These are phyloP conservation scores for Brasenia schreberi DNA, from an alignment of 164 flowering plant genomes.

Conservation along the genomic window DNA sequence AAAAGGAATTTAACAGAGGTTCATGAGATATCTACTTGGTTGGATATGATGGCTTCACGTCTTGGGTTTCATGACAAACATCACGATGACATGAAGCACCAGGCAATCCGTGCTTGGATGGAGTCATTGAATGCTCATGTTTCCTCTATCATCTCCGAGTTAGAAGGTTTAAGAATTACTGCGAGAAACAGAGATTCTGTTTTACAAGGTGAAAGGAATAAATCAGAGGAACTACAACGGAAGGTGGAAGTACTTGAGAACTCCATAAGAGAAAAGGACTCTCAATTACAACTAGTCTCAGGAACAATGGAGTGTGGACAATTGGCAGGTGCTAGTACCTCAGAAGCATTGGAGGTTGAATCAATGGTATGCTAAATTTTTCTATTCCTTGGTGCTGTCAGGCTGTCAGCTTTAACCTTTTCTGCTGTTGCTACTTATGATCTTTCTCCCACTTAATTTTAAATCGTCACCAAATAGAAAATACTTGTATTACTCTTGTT, in stretches of 20 bases:
- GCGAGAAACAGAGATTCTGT: conserved; percentile 47
- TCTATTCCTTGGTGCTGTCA: not conserved
- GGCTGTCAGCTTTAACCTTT: not conserved
- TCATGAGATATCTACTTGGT: conserved; percentile 48
- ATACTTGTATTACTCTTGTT: not conserved
- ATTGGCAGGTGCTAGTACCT: conserved; percentile 13
- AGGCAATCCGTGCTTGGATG: conserved; percentile 23
- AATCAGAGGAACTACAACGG: conserved; percentile 43
- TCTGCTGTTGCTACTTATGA: not conserved
- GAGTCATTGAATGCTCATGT: conserved; percentile 48
- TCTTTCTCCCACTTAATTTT: not conserved
- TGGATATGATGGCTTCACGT: conserved; percentile 29
- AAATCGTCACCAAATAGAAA: not conserved
- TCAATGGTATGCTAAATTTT: conserved; percentile 41
- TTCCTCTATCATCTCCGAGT: conserved; percentile 39
- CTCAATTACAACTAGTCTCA: conserved; percentile 37
- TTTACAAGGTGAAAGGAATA: conserved; percentile 51
- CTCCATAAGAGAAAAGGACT: conserved; percentile 60
- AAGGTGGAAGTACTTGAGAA: conserved; percentile 45
- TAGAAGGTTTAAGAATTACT: conserved; percentile 34
- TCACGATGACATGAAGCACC: conserved; percentile 17
- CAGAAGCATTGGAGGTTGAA: conserved; percentile 71
- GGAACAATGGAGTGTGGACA: conserved; percentile 31
- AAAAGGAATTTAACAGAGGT: conserved; percentile 43
- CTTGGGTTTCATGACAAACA: conserved; percentile 23